These are phyloP conservation scores for Berberis vulgaris DNA, from an alignment of 164 flowering plant species.

Conservation along the genomic window DNA sequence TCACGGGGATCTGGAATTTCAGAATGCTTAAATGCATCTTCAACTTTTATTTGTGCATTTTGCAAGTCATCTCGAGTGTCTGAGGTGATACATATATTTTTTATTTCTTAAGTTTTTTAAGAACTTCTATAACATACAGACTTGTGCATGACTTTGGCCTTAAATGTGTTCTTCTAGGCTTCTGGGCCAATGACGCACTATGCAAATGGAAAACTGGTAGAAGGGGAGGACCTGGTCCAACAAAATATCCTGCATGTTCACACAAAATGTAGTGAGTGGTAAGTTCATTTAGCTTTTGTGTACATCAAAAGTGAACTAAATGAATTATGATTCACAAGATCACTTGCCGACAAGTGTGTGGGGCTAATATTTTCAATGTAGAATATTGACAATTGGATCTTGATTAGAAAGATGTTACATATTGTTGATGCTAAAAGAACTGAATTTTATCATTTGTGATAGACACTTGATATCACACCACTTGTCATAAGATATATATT, in stretches of 20 bases:
- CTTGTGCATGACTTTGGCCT: background rate
- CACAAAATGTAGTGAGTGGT: constrained; percentile 57
- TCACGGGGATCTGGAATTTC: constrained; percentile 5
- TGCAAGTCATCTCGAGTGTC: constrained; percentile 49
- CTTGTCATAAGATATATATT: no score
- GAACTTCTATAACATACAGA: no score
- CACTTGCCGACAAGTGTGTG: background rate
- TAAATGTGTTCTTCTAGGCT: constrained; percentile 23
- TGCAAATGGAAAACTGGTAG: constrained; percentile 33
- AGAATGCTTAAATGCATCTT: constrained; percentile 4
- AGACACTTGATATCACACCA: no score
- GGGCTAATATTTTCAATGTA: no score
- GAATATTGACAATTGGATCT: no score
- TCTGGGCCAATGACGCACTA: constrained; percentile 45
- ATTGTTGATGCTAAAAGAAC: constrained; percentile 15
- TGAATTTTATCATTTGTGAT: background rate
- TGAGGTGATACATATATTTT: constrained; percentile 25
- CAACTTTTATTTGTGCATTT: constrained; percentile 39
- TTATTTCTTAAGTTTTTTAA: background rate
- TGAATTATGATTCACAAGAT: no score
- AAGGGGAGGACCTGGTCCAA: constrained; percentile 20
- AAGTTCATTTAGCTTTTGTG: constrained; percentile 3
- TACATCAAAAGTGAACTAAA: no score
- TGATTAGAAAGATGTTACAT: no score
- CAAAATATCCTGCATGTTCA: constrained; percentile 52